Evolutionary conservation across 352 stramenopile genomes (phyloP).

Genomic region (Globisporangium polare): DNA sequence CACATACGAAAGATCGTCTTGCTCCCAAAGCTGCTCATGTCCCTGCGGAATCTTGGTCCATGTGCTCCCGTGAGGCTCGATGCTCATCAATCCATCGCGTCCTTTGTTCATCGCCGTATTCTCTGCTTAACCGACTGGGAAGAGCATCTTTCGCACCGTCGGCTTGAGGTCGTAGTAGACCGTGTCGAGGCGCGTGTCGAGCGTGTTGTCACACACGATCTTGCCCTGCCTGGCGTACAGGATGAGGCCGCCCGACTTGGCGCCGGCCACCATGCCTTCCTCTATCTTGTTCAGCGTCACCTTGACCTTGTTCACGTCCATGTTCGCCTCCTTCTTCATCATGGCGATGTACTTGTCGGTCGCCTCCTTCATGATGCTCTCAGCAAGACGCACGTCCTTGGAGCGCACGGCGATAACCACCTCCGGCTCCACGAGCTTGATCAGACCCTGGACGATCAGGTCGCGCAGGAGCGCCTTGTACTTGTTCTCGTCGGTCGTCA

Average conservation of each 20-base stretch:
- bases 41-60: not conserved
- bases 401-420: constrained; percentile 90
- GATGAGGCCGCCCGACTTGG: constrained; percentile 79
- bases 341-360: constrained; percentile 77
- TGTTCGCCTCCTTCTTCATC: constrained; percentile 88
- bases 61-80: not conserved
- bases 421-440: constrained; percentile 97
- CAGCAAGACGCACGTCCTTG: constrained; percentile 88
- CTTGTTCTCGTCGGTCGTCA: constrained; percentile 73
- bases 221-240: constrained; percentile 90
- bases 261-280: constrained; percentile 79
- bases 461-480: constrained; percentile 95
- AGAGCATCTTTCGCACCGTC: constrained; percentile 73
- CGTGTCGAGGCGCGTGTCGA: constrained; percentile 87
- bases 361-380: constrained; percentile 86
- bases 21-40: not conserved
- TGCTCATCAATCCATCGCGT: not conserved
- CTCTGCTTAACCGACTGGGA: constrained; percentile 43
- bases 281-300: constrained; percentile 88
- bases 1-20: constrained; percentile 4
- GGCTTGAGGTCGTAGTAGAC: constrained; percentile 85
- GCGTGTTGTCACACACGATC: constrained; percentile 98
- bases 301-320: constrained; percentile 89
- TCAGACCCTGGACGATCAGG: constrained; percentile 97
- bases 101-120: not conserved